Percentiles rank a stretch among this genome's conserved stretches.
These are phyloP conservation scores for Pachysandra terminalis DNA, from an alignment of 164 flowering plant genomes.

Conservation along the genomic window DNA sequence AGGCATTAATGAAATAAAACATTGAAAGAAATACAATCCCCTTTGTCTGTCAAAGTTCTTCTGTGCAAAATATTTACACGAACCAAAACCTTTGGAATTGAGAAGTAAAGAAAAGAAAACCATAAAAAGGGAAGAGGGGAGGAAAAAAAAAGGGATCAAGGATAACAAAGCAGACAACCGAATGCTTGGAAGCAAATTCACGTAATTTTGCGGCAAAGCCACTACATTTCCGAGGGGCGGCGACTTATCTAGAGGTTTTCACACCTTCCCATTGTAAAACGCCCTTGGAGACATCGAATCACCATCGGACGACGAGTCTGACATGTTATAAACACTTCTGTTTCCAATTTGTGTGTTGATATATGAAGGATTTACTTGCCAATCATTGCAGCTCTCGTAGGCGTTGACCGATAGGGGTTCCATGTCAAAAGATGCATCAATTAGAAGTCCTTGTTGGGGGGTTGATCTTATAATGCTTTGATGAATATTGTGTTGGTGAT, in stretches of 20 bases:
- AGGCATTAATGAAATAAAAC: too few species aligned
- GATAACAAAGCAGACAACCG: too few species aligned
- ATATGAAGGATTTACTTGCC: constrained; percentile 1
- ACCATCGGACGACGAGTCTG: constrained; percentile 1
- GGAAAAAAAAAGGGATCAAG: too few species aligned
- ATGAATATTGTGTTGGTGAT: neutral
- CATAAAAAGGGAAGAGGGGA: too few species aligned
- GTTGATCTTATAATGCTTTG: neutral
- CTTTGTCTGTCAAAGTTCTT: too few species aligned
- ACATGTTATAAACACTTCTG: neutral
- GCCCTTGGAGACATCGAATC: neutral
- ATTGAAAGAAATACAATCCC: too few species aligned
- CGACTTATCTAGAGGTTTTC: neutral
- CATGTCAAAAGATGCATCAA: neutral
- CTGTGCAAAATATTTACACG: too few species aligned
- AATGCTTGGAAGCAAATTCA: neutral
- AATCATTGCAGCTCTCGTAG: neutral
- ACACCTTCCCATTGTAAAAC: neutral
- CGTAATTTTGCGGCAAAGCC: constrained; percentile 10
- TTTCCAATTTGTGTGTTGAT: neutral
- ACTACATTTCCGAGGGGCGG: constrained; percentile 8
- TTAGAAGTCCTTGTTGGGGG: neutral
- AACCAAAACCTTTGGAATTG: too few species aligned
- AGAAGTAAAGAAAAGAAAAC: too few species aligned
- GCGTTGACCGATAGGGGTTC: neutral